These are phyloP conservation scores for Rhodosporidiobolus odoratus DNA, from an alignment of 768 basidiomycete genomes.

Conservation along the genomic window DNA sequence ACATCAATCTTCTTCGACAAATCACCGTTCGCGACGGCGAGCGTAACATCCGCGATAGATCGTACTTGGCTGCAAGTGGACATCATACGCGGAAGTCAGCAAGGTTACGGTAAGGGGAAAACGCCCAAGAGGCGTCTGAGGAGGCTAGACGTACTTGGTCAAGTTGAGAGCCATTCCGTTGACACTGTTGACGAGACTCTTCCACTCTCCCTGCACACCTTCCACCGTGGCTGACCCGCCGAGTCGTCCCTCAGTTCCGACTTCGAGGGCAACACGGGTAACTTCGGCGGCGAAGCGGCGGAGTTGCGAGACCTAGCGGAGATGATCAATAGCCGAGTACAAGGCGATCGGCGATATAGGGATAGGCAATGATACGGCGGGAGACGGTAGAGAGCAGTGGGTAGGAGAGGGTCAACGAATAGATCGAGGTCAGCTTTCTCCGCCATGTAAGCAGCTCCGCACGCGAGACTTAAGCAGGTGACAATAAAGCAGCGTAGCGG, in stretches of 20 bases:
- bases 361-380: too few species aligned
- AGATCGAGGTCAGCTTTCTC: too few species aligned
- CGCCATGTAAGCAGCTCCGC: too few species aligned
- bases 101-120: background rate
- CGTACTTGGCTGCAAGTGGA: slow-evolving; percentile 57
- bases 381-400: too few species aligned
- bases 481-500: background rate
- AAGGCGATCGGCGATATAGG: too few species aligned
- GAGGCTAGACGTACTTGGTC: slow-evolving; percentile 50
- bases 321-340: too few species aligned
- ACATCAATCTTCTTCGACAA: slow-evolving; percentile 78
- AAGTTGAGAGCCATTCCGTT: slow-evolving; percentile 55
- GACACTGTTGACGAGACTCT: slow-evolving; percentile 79
- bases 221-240: slow-evolving; percentile 82
- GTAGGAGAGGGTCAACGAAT: too few species aligned
- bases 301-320: slow-evolving; percentile 50
- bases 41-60: slow-evolving; percentile 90
- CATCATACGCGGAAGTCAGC: background rate
- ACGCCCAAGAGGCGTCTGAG: background rate
- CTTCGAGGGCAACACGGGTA: slow-evolving; percentile 50
- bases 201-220: slow-evolving; percentile 90
- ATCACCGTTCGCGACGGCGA: slow-evolving; percentile 85
- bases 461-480: slow-evolving; percentile 47
- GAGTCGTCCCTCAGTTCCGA: slow-evolving; percentile 51
- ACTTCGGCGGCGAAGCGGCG: slow-evolving; percentile 51